Evolutionary conservation across 768 basidiomycete genomes (phyloP), one percentile per base, ranked within the genome.

Genomic region (Trametes sanguinea): DNA sequence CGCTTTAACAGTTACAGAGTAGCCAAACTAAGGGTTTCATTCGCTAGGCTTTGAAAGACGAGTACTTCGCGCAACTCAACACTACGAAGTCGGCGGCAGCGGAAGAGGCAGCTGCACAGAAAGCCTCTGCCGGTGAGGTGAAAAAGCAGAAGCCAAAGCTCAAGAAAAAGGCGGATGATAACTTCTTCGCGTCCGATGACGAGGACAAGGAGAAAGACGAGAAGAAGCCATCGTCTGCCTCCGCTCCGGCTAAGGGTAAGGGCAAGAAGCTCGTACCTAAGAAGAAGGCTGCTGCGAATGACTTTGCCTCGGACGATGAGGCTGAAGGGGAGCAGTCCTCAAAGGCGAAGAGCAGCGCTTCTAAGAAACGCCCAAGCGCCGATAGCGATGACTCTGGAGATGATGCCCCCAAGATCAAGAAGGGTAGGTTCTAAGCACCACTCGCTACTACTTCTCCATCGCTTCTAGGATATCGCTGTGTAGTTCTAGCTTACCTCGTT

Each of bases 171-270:
- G 63, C 50, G 5, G 44, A 16, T 14, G 68, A 83, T 51, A 81
- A 87, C 71, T 83, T 81, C 8, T 90, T 90, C 73, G 83, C 75
- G 47, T 86, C 85, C 51, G 85, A 85, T 53, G 76, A 77, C 45
- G 75, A 71, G 5, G 69, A 66, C 46, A 72, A 69, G 13, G 63
- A 66, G 2, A 67, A 61, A n/a, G 70, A 67, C 48, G 60, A 61
- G 17, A 43, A 57, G 27, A 68, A 29, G 67, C 68, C 55, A 62
- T 57, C 45, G 57, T 16, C 60, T 11, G 9, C 54, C 3, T 3
- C 32, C 1, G 35, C 53, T 51, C n/a, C 29, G 17, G 62, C 65
- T 27, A 68, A 70, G 65, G 64, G 63, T n/a, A 68, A 71, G 64
- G 64, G 66, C 55, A 70, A 65, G 52, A 70, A 69, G 60, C 47